phyloP scores from a whole-genome alignment of 305 asterid genomes.

The Withania somnifera region DNA sequence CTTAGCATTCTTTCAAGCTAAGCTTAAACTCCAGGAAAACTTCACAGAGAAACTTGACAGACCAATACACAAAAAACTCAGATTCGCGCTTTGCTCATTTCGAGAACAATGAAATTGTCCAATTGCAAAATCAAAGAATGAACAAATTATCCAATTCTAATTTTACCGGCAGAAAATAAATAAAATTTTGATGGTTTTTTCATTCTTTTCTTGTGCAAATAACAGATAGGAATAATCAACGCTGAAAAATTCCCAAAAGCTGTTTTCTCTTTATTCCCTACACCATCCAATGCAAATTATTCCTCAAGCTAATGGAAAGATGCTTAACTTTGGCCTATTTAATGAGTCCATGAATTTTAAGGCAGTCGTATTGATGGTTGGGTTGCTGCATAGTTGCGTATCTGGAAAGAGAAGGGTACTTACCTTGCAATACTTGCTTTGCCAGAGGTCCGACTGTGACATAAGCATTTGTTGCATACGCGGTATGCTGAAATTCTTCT shows the following conservation, averaged over 20 bases:
- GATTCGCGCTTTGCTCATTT: neutral
- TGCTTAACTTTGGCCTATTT: neutral
- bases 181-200: neutral
- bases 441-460: conserved; percentile 73
- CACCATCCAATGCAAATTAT: neutral
- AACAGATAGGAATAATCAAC: neutral
- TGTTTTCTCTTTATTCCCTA: neutral
- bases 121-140: neutral
- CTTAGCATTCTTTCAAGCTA: neutral
- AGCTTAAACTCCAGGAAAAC: neutral
- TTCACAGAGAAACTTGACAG: neutral
- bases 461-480: conserved; percentile 88
- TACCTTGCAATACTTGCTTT: conserved; percentile 71
- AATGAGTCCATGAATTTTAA: neutral
- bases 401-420: conserved; percentile 7
- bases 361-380: neutral
- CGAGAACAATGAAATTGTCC: neutral
- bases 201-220: neutral
- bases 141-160: neutral
- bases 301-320: neutral
- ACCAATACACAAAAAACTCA: neutral
- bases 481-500: conserved; percentile 97
- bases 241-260: neutral
- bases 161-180: neutral
- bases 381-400: neutral